phyloP scores from a whole-genome alignment of 768 basidiomycete species.

The Tubosaeta sp. region DNA sequence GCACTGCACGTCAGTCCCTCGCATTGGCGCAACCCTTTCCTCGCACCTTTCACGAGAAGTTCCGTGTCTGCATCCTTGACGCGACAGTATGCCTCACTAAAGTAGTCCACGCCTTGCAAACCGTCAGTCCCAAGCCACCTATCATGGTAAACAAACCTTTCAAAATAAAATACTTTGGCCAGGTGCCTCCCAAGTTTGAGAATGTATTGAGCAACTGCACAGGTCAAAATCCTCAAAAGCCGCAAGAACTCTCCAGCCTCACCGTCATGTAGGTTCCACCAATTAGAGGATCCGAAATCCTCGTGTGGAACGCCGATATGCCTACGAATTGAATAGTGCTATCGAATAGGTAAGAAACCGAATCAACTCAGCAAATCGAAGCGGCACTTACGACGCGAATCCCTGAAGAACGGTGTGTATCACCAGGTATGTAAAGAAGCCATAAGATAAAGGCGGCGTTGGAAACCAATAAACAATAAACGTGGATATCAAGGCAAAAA shows the following conservation, averaged over 20 bases:
- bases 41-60: constrained; percentile 52
- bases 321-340: constrained; percentile 99
- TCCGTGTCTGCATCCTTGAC: constrained; percentile 55
- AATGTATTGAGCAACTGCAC: constrained; percentile 88
- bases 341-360: constrained; percentile 3
- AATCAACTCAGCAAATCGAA: not conserved
- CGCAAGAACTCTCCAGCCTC: constrained; percentile 21
- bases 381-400: constrained; percentile 68
- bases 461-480: constrained; percentile 86
- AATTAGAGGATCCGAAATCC: constrained; percentile 92
- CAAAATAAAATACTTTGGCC: constrained; percentile 96
- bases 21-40: not conserved
- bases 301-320: constrained; percentile 97
- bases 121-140: constrained; percentile 7
- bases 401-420: constrained; percentile 78
- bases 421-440: constrained; percentile 80
- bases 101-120: constrained; percentile 72
- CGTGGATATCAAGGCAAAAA: constrained; percentile 67
- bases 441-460: constrained; percentile 59
- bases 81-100: constrained; percentile 81
- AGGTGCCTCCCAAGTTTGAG: constrained; percentile 94
- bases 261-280: constrained; percentile 99
- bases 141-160: constrained; percentile 49
- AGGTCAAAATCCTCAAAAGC: constrained; percentile 6
- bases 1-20: constrained; percentile 11